phyloP scores from a whole-genome alignment of 495 filamentous ascomycete genomes.

The Penicillium dipodomyicola region DNA sequence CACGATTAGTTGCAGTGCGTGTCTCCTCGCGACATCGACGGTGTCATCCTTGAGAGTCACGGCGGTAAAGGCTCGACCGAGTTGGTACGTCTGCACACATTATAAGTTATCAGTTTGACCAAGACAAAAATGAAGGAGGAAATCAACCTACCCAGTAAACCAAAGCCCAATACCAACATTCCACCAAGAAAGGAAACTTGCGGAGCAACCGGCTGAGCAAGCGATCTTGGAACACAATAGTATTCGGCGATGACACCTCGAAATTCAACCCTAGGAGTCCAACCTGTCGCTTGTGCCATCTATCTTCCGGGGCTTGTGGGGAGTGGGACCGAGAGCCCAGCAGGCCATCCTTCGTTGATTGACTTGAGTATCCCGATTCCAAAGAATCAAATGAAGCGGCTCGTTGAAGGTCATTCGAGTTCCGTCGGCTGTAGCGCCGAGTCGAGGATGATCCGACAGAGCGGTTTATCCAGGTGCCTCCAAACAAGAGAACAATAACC shows the following conservation, averaged over 20 bases:
- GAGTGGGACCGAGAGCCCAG: conserved; percentile 27
- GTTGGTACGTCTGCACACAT: conserved; percentile 53
- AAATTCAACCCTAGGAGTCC: conserved; percentile 30
- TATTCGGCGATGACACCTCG: conserved; percentile 55
- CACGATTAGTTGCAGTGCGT: conserved; percentile 56
- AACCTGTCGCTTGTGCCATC: conserved; percentile 46
- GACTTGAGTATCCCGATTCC: conserved; percentile 31
- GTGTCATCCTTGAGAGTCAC: conserved; percentile 57
- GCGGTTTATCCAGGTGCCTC: conserved; percentile 59
- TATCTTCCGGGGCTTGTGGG: conserved; percentile 29
- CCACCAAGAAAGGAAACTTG: conserved; percentile 71
- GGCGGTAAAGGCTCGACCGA: conserved; percentile 61
- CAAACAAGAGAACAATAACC: conserved; percentile 55
- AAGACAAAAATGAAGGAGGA: neutral
- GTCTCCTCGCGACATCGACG: conserved; percentile 53
- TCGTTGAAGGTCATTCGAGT: conserved; percentile 19
- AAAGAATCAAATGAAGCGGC: conserved; percentile 29
- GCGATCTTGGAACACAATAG: conserved; percentile 49
- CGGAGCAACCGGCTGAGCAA: conserved; percentile 58
- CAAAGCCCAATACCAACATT: conserved; percentile 79
- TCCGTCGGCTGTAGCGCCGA: conserved; percentile 18
- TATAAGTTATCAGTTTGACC: neutral
- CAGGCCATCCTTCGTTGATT: conserved; percentile 35
- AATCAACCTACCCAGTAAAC: conserved; percentile 55
- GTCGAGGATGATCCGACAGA: conserved; percentile 20